A percentile compares a stretch with the other conserved stretches of the same genome.
Conservation (phyloP, 192 early-diverging fungal genomes). For the Coemansia sp. region DNA sequence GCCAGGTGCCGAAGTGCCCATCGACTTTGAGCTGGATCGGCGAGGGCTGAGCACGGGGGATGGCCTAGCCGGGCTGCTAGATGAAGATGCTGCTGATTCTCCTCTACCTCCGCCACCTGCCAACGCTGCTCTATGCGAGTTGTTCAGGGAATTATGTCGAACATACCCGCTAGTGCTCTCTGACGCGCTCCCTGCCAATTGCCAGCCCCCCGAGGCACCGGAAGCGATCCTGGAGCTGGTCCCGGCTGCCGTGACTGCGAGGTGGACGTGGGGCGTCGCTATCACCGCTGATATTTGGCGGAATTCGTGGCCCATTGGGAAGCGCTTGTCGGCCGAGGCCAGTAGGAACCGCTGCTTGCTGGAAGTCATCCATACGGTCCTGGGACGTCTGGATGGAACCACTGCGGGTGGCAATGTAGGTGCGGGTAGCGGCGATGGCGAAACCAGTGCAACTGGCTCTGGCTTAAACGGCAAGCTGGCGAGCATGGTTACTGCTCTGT, state of each 20-base stretch:
- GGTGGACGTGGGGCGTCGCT: constrained; percentile 43
- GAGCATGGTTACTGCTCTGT: not conserved
- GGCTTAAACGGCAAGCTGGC: not conserved
- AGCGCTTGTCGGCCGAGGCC: constrained; percentile 31
- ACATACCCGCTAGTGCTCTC: constrained; percentile 24
- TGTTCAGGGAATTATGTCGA: constrained; percentile 19
- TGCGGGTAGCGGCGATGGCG: not conserved
- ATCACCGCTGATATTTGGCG: constrained; percentile 22
- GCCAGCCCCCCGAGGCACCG: not conserved
- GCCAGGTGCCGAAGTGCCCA: constrained; percentile 68
- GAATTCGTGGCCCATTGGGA: constrained; percentile 31
- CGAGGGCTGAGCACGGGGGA: constrained; percentile 15
- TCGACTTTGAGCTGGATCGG: constrained; percentile 84
- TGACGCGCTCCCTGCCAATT: constrained; percentile 15
- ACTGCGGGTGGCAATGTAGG: not conserved
- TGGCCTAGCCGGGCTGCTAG: not conserved
- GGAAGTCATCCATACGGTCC: not conserved
- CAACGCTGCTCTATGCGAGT: constrained; percentile 1
- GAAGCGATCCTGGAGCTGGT: constrained; percentile 18
- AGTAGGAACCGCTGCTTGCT: constrained; percentile 25
- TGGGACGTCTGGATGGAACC: not conserved
- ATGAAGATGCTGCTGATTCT: not conserved
- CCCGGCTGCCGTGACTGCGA: constrained; percentile 1
- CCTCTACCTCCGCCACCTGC: not conserved
- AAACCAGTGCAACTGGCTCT: too few relatives aligned